These are phyloP conservation scores for Paecilomyces fulvus DNA, from an alignment of 2,329 filamentous ascomycete species.

Conservation along the genomic window DNA sequence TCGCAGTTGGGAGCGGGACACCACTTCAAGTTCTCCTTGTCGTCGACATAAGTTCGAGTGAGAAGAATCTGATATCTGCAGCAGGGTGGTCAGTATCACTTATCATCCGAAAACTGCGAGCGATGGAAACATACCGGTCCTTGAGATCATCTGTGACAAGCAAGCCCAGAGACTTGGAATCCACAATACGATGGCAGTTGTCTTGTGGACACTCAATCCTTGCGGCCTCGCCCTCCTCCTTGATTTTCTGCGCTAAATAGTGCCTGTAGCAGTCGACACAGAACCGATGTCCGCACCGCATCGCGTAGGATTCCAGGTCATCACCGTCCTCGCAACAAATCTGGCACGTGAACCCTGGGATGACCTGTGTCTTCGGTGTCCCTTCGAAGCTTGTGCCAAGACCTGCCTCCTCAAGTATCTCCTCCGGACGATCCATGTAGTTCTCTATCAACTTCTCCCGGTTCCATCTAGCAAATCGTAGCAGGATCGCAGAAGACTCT, in stretches of 20 bases:
- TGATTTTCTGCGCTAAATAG: conserved; percentile 87
- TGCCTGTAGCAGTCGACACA: conserved; percentile 88
- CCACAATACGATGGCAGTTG: conserved; percentile 80
- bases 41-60: conserved; percentile 91
- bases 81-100: conserved; percentile 8
- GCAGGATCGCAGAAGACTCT: conserved; percentile 81
- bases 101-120: conserved; percentile 1
- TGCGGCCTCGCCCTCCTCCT: conserved; percentile 88
- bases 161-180: conserved; percentile 77
- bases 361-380: conserved; percentile 59
- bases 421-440: conserved; percentile 83
- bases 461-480: conserved; percentile 90
- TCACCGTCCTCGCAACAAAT: conserved; percentile 90
- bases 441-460: conserved; percentile 90
- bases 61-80: conserved; percentile 73
- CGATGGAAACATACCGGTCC: conserved; percentile 39
- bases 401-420: conserved; percentile 76
- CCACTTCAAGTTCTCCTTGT: conserved; percentile 93
- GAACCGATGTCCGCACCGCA: conserved; percentile 91
- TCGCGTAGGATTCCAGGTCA: conserved; percentile 73
- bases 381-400: conserved; percentile 57
- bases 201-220: conserved; percentile 89
- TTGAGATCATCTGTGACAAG: conserved; percentile 54
- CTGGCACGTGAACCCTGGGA: conserved; percentile 78
- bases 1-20: conserved; percentile 96